Percentiles rank a stretch among this genome's conserved stretches.
Evolutionary conservation across 148 eudicot species (phyloP).

Genomic region (Camellia japonica): DNA sequence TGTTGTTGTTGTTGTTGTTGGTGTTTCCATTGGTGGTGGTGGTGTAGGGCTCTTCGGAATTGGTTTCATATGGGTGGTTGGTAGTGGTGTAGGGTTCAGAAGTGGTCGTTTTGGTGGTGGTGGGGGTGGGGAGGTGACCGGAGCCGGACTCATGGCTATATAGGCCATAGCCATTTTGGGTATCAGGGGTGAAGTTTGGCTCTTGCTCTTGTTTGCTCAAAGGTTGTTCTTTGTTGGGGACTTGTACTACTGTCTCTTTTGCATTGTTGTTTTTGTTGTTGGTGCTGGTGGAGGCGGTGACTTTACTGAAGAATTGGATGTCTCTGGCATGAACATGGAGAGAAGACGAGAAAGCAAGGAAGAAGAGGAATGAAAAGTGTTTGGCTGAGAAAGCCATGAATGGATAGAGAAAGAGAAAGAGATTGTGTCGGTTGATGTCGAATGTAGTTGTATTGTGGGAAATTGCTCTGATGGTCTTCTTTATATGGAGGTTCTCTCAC

Average conservation of each 20-base stretch:
- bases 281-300: conserved; percentile 22
- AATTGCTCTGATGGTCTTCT: conserved; percentile 17
- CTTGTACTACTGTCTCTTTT: not conserved
- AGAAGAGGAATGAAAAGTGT: conserved; percentile 33
- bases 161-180: conserved; percentile 57
- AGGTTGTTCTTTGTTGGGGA: conserved; percentile 20
- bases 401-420: not conserved
- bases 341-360: conserved; percentile 38
- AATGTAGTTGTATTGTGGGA: not conserved
- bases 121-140: conserved; percentile 46
- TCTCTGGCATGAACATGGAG: conserved; percentile 60
- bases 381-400: conserved; percentile 31
- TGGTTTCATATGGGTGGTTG: conserved; percentile 7
- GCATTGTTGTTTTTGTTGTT: conserved; percentile 7
- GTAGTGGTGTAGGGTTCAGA: conserved; percentile 24
- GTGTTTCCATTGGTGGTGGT: conserved; percentile 18
- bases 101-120: conserved; percentile 34
- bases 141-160: conserved; percentile 59
- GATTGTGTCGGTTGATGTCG: not conserved
- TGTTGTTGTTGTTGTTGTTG: conserved; percentile 18
- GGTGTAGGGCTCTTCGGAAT: not conserved
- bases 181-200: conserved; percentile 48
- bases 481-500: conserved; percentile 32
- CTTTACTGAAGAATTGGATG: conserved; percentile 71
- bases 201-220: conserved; percentile 30